A percentile compares a stretch with the other conserved stretches of the same genome.
Evolutionary conservation across 2,329 filamentous ascomycete genomes (phyloP).

Genomic region (Exophiala sideris): DNA sequence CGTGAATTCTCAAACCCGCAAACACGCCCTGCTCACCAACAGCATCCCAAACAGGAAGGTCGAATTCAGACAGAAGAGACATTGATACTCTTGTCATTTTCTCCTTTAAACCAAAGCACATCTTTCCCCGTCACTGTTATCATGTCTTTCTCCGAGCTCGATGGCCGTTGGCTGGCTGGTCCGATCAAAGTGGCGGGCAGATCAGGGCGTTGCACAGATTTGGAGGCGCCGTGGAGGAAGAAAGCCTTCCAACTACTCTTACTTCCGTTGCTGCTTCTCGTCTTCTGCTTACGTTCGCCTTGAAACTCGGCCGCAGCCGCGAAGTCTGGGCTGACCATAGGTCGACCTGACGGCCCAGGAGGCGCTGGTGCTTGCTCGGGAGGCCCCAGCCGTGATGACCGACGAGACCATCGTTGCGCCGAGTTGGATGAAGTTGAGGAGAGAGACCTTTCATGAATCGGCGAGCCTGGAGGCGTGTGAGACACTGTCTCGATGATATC

Average conservation of each 20-base stretch:
- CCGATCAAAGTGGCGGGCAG: background rate
- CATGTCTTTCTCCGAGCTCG: slow-evolving; percentile 8
- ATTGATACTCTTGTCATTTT: slow-evolving; percentile 27
- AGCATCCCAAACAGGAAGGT: background rate
- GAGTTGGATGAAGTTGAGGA: slow-evolving; percentile 19
- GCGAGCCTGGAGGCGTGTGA: slow-evolving; percentile 25
- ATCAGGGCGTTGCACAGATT: slow-evolving; percentile 1
- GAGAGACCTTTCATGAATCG: slow-evolving; percentile 16
- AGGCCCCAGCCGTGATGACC: slow-evolving; percentile 17
- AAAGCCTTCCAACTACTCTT: slow-evolving; percentile 28
- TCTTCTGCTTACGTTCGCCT: slow-evolving; percentile 23
- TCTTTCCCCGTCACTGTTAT: slow-evolving; percentile 22
- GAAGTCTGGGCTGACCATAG: slow-evolving; percentile 28
- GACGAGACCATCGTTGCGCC: slow-evolving; percentile 19
- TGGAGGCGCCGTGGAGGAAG: slow-evolving; percentile 49
- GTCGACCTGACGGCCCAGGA: slow-evolving; percentile 23
- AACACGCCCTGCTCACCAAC: too few relatives aligned
- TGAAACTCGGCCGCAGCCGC: slow-evolving; percentile 25
- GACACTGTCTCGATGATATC: slow-evolving; percentile 25
- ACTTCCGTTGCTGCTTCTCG: slow-evolving; percentile 15
- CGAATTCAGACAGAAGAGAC: slow-evolving; percentile 4
- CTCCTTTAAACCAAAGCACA: slow-evolving; percentile 23
- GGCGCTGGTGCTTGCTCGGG: slow-evolving; percentile 24
- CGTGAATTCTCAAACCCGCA: too few relatives aligned
- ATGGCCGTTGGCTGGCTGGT: slow-evolving; percentile 22